A percentile compares a stretch with the other conserved stretches of the same genome.
Conservation (phyloP, 2,329 filamentous ascomycete species). For the Sodiomyces alkalinus region DNA sequence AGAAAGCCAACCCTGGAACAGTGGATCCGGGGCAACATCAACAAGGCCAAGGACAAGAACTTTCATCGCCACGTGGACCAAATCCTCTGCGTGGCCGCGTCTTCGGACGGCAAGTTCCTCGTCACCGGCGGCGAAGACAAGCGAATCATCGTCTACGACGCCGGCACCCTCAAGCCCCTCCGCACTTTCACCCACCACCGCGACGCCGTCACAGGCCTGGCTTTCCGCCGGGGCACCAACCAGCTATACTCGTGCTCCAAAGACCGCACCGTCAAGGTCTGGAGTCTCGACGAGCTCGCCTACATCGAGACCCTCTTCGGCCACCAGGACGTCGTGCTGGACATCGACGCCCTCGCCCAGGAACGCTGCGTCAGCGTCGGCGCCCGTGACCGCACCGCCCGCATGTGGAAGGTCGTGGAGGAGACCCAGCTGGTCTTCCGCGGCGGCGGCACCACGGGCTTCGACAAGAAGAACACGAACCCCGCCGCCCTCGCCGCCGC, state of each 20-base stretch:
- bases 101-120: slow-evolving; percentile 77
- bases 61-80: slow-evolving; percentile 66
- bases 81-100: slow-evolving; percentile 76
- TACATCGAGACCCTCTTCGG: slow-evolving; percentile 95
- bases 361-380: slow-evolving; percentile 88
- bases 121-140: slow-evolving; percentile 80
- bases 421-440: slow-evolving; percentile 93
- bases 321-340: slow-evolving; percentile 81
- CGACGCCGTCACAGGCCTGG: slow-evolving; percentile 70
- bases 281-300: slow-evolving; percentile 80
- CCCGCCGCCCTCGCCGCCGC: slow-evolving; percentile 16
- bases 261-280: slow-evolving; percentile 90
- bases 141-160: slow-evolving; percentile 78
- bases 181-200: slow-evolving; percentile 85
- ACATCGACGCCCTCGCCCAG: slow-evolving; percentile 67
- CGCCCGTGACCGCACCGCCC: slow-evolving; percentile 76
- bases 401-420: slow-evolving; percentile 91
- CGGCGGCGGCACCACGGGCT: slow-evolving; percentile 50
- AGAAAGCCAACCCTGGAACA: slow-evolving; percentile 47
- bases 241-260: slow-evolving; percentile 84
- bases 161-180: slow-evolving; percentile 60
- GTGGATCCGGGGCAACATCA: slow-evolving; percentile 46
- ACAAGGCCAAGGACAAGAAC: slow-evolving; percentile 43
- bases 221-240: slow-evolving; percentile 76
- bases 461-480: slow-evolving; percentile 30